A percentile compares a stretch with the other conserved stretches of the same genome.
Evolutionary conservation across 768 basidiomycete genomes (phyloP).

Genomic region (Cyclocybe cylindracea): DNA sequence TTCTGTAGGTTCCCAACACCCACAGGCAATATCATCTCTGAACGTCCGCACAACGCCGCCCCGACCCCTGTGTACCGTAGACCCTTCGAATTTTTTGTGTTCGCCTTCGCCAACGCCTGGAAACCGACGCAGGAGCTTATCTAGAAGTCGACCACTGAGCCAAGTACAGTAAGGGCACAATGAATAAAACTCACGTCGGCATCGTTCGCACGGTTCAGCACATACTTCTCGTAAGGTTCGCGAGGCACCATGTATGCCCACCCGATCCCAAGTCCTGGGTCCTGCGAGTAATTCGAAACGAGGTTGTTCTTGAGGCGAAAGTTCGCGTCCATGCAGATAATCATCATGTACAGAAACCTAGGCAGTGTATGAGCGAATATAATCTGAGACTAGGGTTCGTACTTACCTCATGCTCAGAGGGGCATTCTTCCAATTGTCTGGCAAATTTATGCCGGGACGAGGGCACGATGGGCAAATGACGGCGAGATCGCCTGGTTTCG

Average conservation of each 20-base stretch:
- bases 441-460: conserved; percentile 18
- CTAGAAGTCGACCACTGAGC: conserved; percentile 26
- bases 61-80: conserved; percentile 23
- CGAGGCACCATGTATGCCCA: conserved; percentile 4
- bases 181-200: conserved; percentile 1
- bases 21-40: conserved; percentile 19
- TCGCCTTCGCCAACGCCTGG: conserved; percentile 20
- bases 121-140: no score
- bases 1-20: conserved; percentile 30
- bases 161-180: background rate
- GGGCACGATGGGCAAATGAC: conserved; percentile 27
- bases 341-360: background rate
- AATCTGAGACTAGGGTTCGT: background rate
- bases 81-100: conserved; percentile 19
- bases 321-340: no score
- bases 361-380: background rate
- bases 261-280: conserved; percentile 6
- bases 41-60: conserved; percentile 18
- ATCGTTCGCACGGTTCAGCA: background rate
- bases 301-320: conserved; percentile 8
- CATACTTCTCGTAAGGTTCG: background rate
- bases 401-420: background rate
- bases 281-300: conserved; percentile 6
- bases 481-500: conserved; percentile 15
- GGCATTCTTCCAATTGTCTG: conserved; percentile 10